Evolutionary conservation across 305 asterid genomes (phyloP), one percentile per base, ranked within the genome.

Genomic region (Solanum aculeatissimum): DNA sequence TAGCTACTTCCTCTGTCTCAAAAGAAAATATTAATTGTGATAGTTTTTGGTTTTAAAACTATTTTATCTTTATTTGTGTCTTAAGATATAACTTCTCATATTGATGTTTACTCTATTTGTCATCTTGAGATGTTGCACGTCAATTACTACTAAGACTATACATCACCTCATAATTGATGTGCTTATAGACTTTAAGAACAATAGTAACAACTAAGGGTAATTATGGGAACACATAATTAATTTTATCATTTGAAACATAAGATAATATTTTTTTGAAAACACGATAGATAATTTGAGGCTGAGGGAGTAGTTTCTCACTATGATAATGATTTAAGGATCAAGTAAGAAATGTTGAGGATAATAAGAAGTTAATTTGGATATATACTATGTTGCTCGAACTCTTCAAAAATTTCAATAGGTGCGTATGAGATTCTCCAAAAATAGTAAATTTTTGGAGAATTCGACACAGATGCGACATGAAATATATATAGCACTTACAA

Each of bases 401-500:
- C 7, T 4, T 35, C 5, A 35, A 5, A 35, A 35, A 35, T 3
- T 35, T 35, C 6, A 35, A 35, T 35, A 1, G 5, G 5, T 35
- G 40, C 7, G 1, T 35, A 7, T 35, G 0, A 35, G 0, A 35
- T 35, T 35, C 1, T 35, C 5, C 6, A 35, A 35, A 35, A 35
- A 35, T 35, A 35, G 0, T 35, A 5, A 0, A 35, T 35, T 35
- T 35, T 35, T 35, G 40, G 40, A 35, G 40, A 4, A 35, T 35
- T 1, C 40, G 0, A 35, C 5, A 35, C 40, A 1, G 1, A 35
- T 35, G 40, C 7, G 0, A 0, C 40, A 4, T 4, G 6, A 4
- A 35, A 35, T 35, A 55, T 53, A 4, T 55, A 3, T 3, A 72
- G 80, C 15, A 75, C 97, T 91, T 89, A 94, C 98, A 43, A 90